Base-by-base conservation (phyloP, 208 protist genomes). In the Trypanosoma avium region DNA sequence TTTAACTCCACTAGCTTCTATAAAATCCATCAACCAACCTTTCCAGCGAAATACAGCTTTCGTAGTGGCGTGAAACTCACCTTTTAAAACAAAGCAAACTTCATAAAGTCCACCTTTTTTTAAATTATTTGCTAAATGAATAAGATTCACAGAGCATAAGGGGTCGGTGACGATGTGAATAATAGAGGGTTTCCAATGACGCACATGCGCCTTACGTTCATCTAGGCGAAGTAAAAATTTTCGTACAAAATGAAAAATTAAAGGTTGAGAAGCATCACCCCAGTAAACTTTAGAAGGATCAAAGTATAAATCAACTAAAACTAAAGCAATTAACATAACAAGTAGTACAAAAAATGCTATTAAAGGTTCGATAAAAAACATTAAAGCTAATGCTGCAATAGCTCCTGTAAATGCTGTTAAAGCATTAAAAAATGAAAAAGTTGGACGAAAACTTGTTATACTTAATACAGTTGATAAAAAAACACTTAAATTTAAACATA, bases 351-450 rank as follows among this genome's bases (percentile, higher is more conserved):
- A 64, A 21, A 49, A 58, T 7, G 33, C 45, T n/a, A 59, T 35
- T 1, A 54, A 12, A 58, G 55, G 66, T 8, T 53, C 1, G 38
- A 81, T 76, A 30, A 66, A 21, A 56, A 85, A 79, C 79, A 85
- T 85, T 22, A 82, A 21, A 3, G 43, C 15, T n/a, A 77, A 13
- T 43, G 67, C 70, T 13, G 65, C 36, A 17, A 85, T 2, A 8
- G 53, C 46, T 17, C 75, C 79, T 13, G 47, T 21, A 13, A 79
- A 35, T 4, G 71, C 65, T 4, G 75, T 63, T 32, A 38, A 17
- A 33, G 55, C 61, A 49, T 77, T 66, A 56, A 78, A 82, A 61
- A 73, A 84, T 17, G 42, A 35, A 56, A 62, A 86, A 15, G 27
- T 26, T 17, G 76, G 76, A 0, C 76, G 74, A 70, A 74, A 86